Base-by-base conservation (phyloP, 495 filamentous ascomycete genomes). In the Xylaria intraflava region DNA sequence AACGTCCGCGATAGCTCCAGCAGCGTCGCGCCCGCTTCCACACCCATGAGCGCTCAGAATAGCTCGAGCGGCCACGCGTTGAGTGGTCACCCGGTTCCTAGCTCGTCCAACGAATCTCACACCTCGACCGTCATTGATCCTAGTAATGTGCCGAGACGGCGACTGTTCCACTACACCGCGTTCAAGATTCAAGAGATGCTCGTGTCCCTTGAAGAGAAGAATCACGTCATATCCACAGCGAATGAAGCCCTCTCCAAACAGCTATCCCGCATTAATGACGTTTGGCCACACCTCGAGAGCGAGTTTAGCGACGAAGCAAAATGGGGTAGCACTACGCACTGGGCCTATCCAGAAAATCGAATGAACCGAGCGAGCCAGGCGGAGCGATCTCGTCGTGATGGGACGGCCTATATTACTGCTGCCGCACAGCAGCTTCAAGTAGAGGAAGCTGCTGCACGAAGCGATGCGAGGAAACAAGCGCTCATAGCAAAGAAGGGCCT, bases 221-320 rank as follows among this genome's bases (percentile, higher is more conserved):
- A 94, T 55, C 91, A 95, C 56, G 90, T 97, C 47, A 85, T 96
- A 36, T 83, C 85, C 3, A 91, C 90, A 4, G 91, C 94, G 39
- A 88, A 88, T 57, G 88, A 95, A 50, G 86, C 90, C 47, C 79
- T 97, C 7, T 82, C 89, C 51, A 92, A 88, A 63, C 90, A 96
- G 65, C 72, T 96, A 19, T 68, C 80, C 49, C 87, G 93, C 20
- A 81, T 96, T 58, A 87, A 97, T 57, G 83, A 84, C 36, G 81
- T 90, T 19, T 94, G 82, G 73, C 85, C 87, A 12, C 84, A 88
- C 69, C 81, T 97, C 47, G 87, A 91, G 49, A 73, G 76, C 41
- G 93, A 97, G 65, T 87, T 97, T 65, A 96, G 90, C 72, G 90
- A 95, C 31, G 88, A 96, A 65, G 89, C 94, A 48, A 86, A 94